Base-by-base conservation (phyloP, 768 basidiomycete genomes). In the Phaeolepiota aurea region DNA sequence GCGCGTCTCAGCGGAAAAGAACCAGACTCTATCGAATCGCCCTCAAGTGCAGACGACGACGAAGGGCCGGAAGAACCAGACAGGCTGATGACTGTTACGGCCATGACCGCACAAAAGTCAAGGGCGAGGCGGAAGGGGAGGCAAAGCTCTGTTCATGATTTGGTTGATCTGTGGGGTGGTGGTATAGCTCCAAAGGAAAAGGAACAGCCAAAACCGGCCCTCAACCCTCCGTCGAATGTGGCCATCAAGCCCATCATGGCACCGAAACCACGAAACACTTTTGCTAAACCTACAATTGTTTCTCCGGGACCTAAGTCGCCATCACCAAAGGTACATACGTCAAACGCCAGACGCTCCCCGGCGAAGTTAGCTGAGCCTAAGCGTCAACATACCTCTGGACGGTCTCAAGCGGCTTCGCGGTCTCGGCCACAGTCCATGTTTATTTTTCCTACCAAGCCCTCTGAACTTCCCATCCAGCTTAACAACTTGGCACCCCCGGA, bases 371-470 rank as follows among this genome's bases (percentile, higher is more conserved):
- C 20, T 15, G 38, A 22, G 5, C 21, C 15, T 4, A n/a, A n/a
- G 7, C 5, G 4, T 10, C 15, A 20, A 7, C 10, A 21, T 5
- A 10, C 28, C 5, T 32, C 32, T 12, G 32, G 11, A 13, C 16
- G 15, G 5, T 38, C 39, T 44, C 47, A 12, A 3, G 36, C 44
- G 28, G 20, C 67, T 28, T 54, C 63, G 4, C 74, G 79, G 25
- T 66, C 73, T 23, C 78, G 88, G 3, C 87, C 87, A 15, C 84
- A 88, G 45, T 90, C 88, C n/a, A 76, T 89, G 75, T 71, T 87
- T 54, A 57, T 83, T 20, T 79, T 83, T 50, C 81, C 84, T 3
- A 68, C 72, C 4, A 72, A 67, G 48, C 66, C 73, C 12, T 56
- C 62, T 5, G 72, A 74, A 25, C 64, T 57, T 32, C 43, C 61